Percentiles rank a stretch among this genome's conserved stretches.
Conservation (phyloP, 768 basidiomycete species). For the Lactarius evosmus region DNA sequence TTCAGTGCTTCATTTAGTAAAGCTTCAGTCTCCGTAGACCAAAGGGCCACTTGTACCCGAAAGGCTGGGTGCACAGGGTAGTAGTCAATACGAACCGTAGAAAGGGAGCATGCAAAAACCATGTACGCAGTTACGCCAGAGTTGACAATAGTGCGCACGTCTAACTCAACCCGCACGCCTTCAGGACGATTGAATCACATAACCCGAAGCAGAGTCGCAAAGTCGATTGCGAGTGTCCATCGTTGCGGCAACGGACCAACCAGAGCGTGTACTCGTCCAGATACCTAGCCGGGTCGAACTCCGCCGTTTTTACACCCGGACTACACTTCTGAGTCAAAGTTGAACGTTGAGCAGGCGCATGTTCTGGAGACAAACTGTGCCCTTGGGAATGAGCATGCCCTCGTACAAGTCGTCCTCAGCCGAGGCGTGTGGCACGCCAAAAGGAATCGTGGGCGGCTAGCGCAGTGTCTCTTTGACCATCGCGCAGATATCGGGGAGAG, state of each 20-base stretch:
- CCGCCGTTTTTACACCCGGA: background rate
- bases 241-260: too few relatives aligned
- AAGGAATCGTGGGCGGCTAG: slow-evolving; percentile 18
- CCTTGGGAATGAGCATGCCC: background rate
- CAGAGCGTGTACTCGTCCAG: too few relatives aligned
- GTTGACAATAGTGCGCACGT: background rate
- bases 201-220: slow-evolving; percentile 33
- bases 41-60: slow-evolving; percentile 21
- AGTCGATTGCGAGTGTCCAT: slow-evolving; percentile 35
- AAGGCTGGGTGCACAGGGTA: slow-evolving; percentile 12
- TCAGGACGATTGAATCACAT: slow-evolving; percentile 20
- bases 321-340: background rate
- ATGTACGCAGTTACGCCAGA: slow-evolving; percentile 13
- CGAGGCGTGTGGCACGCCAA: slow-evolving; percentile 23
- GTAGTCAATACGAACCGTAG: too few relatives aligned
- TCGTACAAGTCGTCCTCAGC: slow-evolving; percentile 14
- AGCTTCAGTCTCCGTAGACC: slow-evolving; percentile 11
- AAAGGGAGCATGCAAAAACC: background rate
- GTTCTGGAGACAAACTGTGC: background rate
- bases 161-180: slow-evolving; percentile 12
- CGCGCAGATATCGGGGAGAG: too few relatives aligned
- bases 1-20: background rate
- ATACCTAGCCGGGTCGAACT: background rate
- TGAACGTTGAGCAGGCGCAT: background rate
- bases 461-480: too few relatives aligned